A percentile compares a stretch with the other conserved stretches of the same genome.
phyloP scores from a whole-genome alignment of 2,329 filamentous ascomycete genomes.

The Alternaria ventricosa region DNA sequence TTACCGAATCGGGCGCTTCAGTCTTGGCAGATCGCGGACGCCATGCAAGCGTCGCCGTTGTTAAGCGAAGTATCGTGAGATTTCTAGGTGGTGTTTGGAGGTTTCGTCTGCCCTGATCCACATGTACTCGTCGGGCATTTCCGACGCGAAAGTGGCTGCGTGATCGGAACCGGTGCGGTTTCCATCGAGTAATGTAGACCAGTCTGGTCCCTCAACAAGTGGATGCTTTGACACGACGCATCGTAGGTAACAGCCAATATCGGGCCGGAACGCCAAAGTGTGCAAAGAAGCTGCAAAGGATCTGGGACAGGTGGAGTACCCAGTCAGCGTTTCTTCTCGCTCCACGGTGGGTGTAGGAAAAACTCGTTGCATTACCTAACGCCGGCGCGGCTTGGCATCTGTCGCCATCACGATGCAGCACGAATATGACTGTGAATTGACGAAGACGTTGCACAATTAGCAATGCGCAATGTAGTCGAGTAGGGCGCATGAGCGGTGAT shows the following conservation, averaged over 20 bases:
- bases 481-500: not conserved
- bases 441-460: slow-evolving; percentile 30
- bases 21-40: slow-evolving; percentile 11
- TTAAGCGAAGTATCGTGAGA: slow-evolving; percentile 38
- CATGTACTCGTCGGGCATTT: slow-evolving; percentile 13
- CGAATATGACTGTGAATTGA: slow-evolving; percentile 19
- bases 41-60: slow-evolving; percentile 14
- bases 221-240: slow-evolving; percentile 31
- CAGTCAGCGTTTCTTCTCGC: slow-evolving; percentile 29
- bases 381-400: slow-evolving; percentile 35
- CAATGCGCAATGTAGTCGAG: slow-evolving; percentile 10
- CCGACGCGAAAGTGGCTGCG: slow-evolving; percentile 13
- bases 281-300: slow-evolving; percentile 31
- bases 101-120: not conserved
- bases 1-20: slow-evolving; percentile 25
- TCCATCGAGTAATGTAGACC: slow-evolving; percentile 32
- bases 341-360: slow-evolving; percentile 23
- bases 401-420: slow-evolving; percentile 18
- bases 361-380: slow-evolving; percentile 41
- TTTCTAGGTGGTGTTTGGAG: slow-evolving; percentile 20
- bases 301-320: slow-evolving; percentile 31
- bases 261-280: slow-evolving; percentile 25
- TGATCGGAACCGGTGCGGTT: slow-evolving; percentile 16
- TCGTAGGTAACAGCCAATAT: slow-evolving; percentile 19
- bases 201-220: slow-evolving; percentile 41